Base-by-base conservation (phyloP, 2,329 filamentous ascomycete species). In the Aphanocladium album region DNA sequence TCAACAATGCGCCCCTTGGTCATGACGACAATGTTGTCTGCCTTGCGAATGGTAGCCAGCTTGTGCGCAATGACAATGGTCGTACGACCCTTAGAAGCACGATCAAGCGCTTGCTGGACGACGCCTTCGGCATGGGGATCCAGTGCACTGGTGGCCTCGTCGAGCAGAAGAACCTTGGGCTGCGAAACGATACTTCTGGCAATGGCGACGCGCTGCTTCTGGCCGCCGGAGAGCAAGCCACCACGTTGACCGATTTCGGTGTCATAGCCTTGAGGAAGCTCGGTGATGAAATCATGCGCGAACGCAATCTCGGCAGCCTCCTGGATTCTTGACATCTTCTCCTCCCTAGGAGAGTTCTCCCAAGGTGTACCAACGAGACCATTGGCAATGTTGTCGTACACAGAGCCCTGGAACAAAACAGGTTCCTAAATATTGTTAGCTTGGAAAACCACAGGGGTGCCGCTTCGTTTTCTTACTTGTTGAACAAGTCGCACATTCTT, bases 191-290 rank as follows among this genome's bases (percentile, higher is more conserved):
- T 84, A 47, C 82, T 83, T 27, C 86, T 78, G 2, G 86, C 86
- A 61, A 89, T 89, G 0, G 85, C 83, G 14, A 89, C 77, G 17
- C 86, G 79, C 66, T 89, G 86, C 41, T 85, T 79, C 67, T 89
- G 86, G 2, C 86, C 86, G 25, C 86, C 86, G n/a, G 83, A 87
- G 0, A 89, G 74, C 56, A 86, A 82, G 39, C 84, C 82, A 1
- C 86, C 87, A 12, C 80, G 79, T 65, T 88, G 83, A 6, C 87
- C 87, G 8, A 89, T 83, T 8, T 78, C 74, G 0, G 86, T 87
- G 2, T 82, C 76, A 65, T 77, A 76, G 4, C 72, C 82, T 61
- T 74, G 63, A 1, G 81, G 80, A 0, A 83, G 71, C 30, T 74
- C 71, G 3, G 71, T 65, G 45, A 83, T 80, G 62, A 83, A 83